Conservation (phyloP, 176 grass and related monocot species). For the Raddia guianensis region DNA sequence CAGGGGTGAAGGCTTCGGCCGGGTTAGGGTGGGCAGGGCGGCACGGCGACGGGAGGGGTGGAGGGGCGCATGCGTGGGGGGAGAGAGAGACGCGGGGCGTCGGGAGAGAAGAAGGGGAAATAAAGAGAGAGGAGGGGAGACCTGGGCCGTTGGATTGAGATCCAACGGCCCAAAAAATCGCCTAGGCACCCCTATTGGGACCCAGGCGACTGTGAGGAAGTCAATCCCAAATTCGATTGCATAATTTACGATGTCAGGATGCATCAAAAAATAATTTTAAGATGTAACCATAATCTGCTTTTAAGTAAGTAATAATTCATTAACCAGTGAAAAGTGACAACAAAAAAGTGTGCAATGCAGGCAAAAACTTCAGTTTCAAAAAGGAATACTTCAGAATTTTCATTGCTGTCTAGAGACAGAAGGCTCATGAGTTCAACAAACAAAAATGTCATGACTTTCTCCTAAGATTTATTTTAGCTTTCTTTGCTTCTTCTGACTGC, state of each 20-base stretch:
- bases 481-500: slow-evolving; percentile 3
- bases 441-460: slow-evolving; percentile 1
- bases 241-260: background rate
- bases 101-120: no score
- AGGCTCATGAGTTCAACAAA: background rate
- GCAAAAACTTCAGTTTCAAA: background rate
- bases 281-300: background rate
- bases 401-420: background rate
- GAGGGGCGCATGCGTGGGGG: no score
- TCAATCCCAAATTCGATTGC: background rate
- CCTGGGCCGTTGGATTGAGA: no score
- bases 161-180: no score
- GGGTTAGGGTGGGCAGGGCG: no score
- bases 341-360: background rate
- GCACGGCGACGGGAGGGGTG: no score
- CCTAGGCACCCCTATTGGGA: no score
- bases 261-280: background rate
- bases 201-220: no score
- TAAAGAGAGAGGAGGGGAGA: no score
- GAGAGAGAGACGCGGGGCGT: no score
- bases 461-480: slow-evolving; percentile 32
- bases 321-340: background rate
- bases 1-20: no score
- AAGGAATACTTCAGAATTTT: background rate
- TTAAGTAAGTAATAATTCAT: background rate